Conservation (phyloP, 768 basidiomycete species). For the Favolaschia claudopus region DNA sequence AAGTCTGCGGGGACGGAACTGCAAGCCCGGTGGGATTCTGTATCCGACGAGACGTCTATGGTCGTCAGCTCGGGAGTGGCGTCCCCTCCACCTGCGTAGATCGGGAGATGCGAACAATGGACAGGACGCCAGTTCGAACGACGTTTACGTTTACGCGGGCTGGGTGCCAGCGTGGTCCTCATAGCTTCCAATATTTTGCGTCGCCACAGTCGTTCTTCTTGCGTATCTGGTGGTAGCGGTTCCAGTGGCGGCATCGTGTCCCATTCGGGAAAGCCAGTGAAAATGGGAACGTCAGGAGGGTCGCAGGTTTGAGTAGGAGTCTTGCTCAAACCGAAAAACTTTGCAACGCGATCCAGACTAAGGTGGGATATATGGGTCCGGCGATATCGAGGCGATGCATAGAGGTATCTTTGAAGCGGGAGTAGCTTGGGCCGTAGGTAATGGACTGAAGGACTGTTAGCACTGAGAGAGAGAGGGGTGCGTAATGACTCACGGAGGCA, state of each 20-base stretch:
- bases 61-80: too few relatives aligned
- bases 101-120: too few relatives aligned
- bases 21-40: not conserved
- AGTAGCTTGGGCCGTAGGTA: not conserved
- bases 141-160: too few relatives aligned
- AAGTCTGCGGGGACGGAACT: not conserved
- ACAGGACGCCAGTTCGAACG: too few relatives aligned
- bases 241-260: too few relatives aligned
- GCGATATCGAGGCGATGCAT: not conserved
- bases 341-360: not conserved
- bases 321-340: not conserved
- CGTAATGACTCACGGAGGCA: not conserved
- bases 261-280: too few relatives aligned
- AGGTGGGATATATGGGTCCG: slow-evolving; percentile 1
- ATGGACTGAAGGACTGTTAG: not conserved
- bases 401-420: not conserved
- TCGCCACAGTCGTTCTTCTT: too few relatives aligned
- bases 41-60: not conserved
- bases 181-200: too few relatives aligned
- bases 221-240: too few relatives aligned
- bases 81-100: not conserved
- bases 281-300: not conserved
- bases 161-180: too few relatives aligned
- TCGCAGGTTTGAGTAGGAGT: not conserved
- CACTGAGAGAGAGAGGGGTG: not conserved